Percentiles rank a stretch among this genome's conserved stretches.
Evolutionary conservation across 352 stramenopile species (phyloP).

Genomic region (Phytophthora fragariaefolia): DNA sequence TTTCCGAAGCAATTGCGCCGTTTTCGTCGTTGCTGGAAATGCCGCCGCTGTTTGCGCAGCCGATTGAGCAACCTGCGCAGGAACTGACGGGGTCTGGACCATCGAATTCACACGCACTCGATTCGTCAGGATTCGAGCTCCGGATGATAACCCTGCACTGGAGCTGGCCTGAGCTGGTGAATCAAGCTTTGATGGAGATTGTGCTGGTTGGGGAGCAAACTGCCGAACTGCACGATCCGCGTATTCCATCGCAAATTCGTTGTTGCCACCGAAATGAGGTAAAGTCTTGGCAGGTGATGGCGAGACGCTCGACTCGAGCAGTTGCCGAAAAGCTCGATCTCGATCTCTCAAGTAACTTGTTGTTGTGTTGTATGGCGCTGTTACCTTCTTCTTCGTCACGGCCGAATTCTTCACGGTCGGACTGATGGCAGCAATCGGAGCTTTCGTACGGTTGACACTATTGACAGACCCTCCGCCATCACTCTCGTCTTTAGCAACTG

Average conservation of each 20-base stretch:
- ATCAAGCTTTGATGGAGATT: constrained; percentile 2
- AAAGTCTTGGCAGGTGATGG: constrained; percentile 6
- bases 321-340: constrained; percentile 40
- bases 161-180: neutral
- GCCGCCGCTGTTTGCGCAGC: neutral
- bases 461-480: neutral
- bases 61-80: constrained; percentile 4
- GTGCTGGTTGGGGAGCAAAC: constrained; percentile 17
- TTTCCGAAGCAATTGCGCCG: constrained; percentile 38
- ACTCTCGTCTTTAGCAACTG: constrained; percentile 1
- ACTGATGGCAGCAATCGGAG: neutral
- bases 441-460: constrained; percentile 9
- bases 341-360: constrained; percentile 15
- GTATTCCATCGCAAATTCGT: constrained; percentile 76
- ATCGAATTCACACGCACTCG: constrained; percentile 17
- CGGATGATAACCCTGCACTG: neutral
- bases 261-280: constrained; percentile 38
- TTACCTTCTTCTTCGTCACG: constrained; percentile 21
- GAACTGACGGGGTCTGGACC: constrained; percentile 4
- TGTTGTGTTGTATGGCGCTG: neutral
- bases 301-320: constrained; percentile 50
- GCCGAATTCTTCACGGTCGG: neutral
- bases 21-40: constrained; percentile 23
- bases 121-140: constrained; percentile 3
- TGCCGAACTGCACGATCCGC: constrained; percentile 44